Base-by-base conservation (phyloP, 1,284 basidiomycete species). In the Cryptococcus sp. region DNA sequence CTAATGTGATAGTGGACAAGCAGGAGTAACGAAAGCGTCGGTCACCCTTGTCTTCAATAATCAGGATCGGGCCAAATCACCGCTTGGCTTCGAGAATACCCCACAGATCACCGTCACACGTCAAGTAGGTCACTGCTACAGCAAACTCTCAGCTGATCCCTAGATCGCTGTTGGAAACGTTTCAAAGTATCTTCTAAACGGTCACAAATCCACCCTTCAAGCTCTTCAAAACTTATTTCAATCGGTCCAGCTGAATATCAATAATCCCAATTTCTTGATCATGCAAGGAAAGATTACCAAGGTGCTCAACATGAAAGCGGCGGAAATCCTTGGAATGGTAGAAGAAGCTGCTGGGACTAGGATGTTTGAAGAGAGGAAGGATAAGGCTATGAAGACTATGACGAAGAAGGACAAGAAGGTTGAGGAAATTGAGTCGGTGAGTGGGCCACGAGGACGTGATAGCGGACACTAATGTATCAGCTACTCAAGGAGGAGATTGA, bases 41-140 rank as follows among this genome's bases (percentile, higher is more conserved):
- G 96, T 99, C 2, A 98, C 96, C 14, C 92, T 98, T 66, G 93
- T 98, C 1, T 99, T 99, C 73, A 91, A 98, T 80, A 99, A 99
- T 73, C 88, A 90, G n/a, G 92, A 98, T 72, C 81, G 84, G 25
- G 80, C 83, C 18, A 91, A 84, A 55, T 91, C 89, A 59, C 96
- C 93, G 0, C 81, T 87, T 1, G 92, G 92, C 1, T 83, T 89
- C 43, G 86, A 92, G 69, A 82, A 87, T 55, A 85, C 79, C 52
- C 82, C 85, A 41, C 90, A 97, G 72, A 93, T 98, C 63, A 98
- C 93, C 0, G 93, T 99, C 21, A 98, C 93, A 23, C 85, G 96
- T 53, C 94, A 97, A 80, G 91, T 92, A 32, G 47, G 80, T 68
- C 2, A 23, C 7, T 43, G 41, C 9, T 24, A 5, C n/a, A 23